Evolutionary conservation across 2,329 filamentous ascomycete genomes (phyloP), one percentile per base, ranked within the genome.

Genomic region (Venturia aucupariae): DNA sequence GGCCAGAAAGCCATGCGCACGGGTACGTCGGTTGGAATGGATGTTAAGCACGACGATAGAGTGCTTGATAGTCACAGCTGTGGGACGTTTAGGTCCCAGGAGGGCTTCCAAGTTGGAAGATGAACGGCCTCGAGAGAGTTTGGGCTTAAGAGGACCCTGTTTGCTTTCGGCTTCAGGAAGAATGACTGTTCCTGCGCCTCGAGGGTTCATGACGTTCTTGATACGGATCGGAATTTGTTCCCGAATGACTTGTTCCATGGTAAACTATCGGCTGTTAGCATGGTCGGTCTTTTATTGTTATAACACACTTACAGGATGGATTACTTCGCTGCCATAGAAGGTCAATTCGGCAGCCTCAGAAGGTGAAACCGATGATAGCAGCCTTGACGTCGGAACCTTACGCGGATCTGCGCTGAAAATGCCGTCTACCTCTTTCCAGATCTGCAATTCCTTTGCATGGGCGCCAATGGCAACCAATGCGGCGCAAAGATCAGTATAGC

Each of bases 341-440:
- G 94, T 97, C 78, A 99, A 81, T 76, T 99, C 94, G 15, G 94
- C 93, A 1, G 94, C 94, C 77, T 99, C 94, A 11, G 91, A 89
- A 0, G 94, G 94, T 3, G 93, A 97, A 73, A 99, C 96, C 63
- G 88, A 87, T 13, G 87, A 79, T 55, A 99, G 83, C n/a, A 99
- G 81, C 59, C 89, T 84, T n/a, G 94, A 95, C 0, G 93, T 97
- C 3, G 93, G 92, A 46, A 95, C 90, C 76, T 94, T 95, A 70
- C 89, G 85, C 3, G 90, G 90, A 72, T 97, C 93, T 5, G 87
- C 86, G 1, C 86, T 89, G 76, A 96, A 94, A 73, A 97, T 95
- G 66, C 92, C 92, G 75, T 99, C 94, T 7, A 99, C 94, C 75
- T 99, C 94, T 79, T 99, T 99, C 94, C 94, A 97, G 68, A 99